These are phyloP conservation scores for Candida tallmaniae DNA, from an alignment of 805 yeast genomes.

Conservation along the genomic window DNA sequence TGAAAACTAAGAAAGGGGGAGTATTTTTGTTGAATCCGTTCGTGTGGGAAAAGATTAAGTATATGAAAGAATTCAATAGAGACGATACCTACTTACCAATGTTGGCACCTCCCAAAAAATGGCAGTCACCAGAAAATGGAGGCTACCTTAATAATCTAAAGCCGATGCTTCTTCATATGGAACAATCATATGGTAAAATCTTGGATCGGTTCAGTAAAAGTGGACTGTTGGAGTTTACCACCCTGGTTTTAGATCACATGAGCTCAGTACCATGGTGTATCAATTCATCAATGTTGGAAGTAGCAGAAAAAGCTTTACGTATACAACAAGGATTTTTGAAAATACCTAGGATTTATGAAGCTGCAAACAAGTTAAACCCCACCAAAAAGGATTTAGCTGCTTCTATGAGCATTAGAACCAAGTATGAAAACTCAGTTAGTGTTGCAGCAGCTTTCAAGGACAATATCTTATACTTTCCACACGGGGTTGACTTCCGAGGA, in stretches of 20 bases:
- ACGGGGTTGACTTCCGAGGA: conserved; percentile 37
- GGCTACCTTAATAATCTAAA: conserved; percentile 27
- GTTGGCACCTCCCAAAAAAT: conserved; percentile 33
- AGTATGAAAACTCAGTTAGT: conserved; percentile 15
- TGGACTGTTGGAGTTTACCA: conserved; percentile 30
- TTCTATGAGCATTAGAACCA: conserved; percentile 10
- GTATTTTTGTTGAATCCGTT: conserved; percentile 21
- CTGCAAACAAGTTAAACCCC: background rate
- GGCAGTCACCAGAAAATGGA: conserved; percentile 31
- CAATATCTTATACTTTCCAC: conserved; percentile 32
- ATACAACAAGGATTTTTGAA: conserved; percentile 18
- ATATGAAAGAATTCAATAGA: conserved; percentile 8
- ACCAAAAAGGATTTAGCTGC: background rate
- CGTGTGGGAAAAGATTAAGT: conserved; percentile 13
- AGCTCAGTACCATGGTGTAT: conserved; percentile 34
- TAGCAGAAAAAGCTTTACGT: conserved; percentile 19
- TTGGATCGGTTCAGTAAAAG: conserved; percentile 22
- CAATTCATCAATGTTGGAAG: conserved; percentile 20
- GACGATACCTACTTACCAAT: conserved; percentile 28
- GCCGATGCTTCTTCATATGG: conserved; percentile 19
- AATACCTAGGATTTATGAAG: conserved; percentile 17
- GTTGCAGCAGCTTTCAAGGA: conserved; percentile 23
- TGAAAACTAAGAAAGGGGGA: conserved; percentile 13
- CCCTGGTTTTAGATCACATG: conserved; percentile 23
- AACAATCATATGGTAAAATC: conserved; percentile 14